Conservation (phyloP, 768 basidiomycete genomes). For the Austroboletus eburneus region DNA sequence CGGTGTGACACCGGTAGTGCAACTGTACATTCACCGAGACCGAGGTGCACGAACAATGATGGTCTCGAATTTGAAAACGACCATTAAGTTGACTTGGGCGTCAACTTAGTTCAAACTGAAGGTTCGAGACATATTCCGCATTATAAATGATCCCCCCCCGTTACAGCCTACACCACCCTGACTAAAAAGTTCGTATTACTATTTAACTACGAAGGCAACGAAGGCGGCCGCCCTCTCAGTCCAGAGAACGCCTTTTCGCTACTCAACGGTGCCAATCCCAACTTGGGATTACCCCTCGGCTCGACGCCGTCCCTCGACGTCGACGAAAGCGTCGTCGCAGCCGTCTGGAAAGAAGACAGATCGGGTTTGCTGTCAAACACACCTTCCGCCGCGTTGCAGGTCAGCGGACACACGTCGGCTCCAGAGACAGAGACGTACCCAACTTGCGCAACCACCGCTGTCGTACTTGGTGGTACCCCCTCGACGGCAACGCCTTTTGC, state of each 20-base stretch:
- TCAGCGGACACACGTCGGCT: background rate
- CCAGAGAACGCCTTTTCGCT: slow-evolving; percentile 32
- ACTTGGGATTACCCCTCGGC: slow-evolving; percentile 33
- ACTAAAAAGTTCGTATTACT: too few relatives aligned
- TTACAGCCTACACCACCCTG: too few relatives aligned
- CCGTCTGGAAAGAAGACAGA: slow-evolving; percentile 32
- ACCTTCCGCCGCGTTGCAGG: slow-evolving; percentile 11
- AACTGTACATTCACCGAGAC: too few relatives aligned
- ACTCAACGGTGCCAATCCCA: slow-evolving; percentile 36
- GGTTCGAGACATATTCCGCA: too few relatives aligned
- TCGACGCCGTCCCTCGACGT: slow-evolving; percentile 13
- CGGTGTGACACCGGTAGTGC: too few relatives aligned
- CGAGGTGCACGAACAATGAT: too few relatives aligned
- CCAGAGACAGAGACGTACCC: slow-evolving; percentile 18
- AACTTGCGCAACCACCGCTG: slow-evolving; percentile 41
- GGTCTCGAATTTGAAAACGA: too few relatives aligned
- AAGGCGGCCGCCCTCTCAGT: slow-evolving; percentile 18
- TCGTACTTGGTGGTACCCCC: slow-evolving; percentile 41
- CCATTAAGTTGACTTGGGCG: too few relatives aligned
- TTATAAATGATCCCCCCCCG: too few relatives aligned
- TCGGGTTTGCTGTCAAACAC: slow-evolving; percentile 37
- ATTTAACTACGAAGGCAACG: slow-evolving; percentile 20
- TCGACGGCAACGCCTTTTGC: slow-evolving; percentile 37
- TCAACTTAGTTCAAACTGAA: too few relatives aligned
- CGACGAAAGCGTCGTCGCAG: slow-evolving; percentile 13